These are phyloP conservation scores for Penicillium digitatum DNA, from an alignment of 2,329 filamentous ascomycete species.

Conservation along the genomic window DNA sequence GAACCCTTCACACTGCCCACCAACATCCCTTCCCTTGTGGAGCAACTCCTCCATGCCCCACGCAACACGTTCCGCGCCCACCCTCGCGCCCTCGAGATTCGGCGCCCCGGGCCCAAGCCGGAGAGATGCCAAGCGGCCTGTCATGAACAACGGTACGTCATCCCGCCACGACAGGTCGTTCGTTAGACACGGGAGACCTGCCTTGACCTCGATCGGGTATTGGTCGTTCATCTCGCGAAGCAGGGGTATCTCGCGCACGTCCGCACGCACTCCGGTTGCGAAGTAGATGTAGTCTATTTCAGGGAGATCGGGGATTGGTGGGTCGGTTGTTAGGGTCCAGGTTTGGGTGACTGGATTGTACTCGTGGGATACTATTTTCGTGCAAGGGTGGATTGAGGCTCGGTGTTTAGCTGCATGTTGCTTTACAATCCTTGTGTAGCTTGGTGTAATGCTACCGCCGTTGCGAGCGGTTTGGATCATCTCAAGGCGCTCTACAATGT, in stretches of 20 bases:
- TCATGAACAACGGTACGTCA: slow-evolving; percentile 69
- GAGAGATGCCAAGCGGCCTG: slow-evolving; percentile 63
- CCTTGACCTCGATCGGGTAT: slow-evolving; percentile 59
- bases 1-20: slow-evolving; percentile 34
- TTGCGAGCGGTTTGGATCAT: slow-evolving; percentile 64
- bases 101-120: slow-evolving; percentile 67
- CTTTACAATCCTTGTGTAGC: slow-evolving; percentile 64
- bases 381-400: slow-evolving; percentile 57
- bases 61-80: slow-evolving; percentile 68
- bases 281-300: slow-evolving; percentile 67
- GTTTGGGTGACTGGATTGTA: slow-evolving; percentile 50
- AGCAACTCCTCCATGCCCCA: slow-evolving; percentile 65
- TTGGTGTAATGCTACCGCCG: slow-evolving; percentile 71
- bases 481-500: slow-evolving; percentile 54
- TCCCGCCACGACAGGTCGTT: slow-evolving; percentile 73
- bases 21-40: slow-evolving; percentile 27
- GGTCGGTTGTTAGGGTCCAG: slow-evolving; percentile 54
- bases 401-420: slow-evolving; percentile 52
- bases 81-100: slow-evolving; percentile 69
- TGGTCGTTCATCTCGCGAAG: slow-evolving; percentile 57
- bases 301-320: slow-evolving; percentile 49
- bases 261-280: slow-evolving; percentile 66
- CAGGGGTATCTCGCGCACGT: slow-evolving; percentile 59
- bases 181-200: slow-evolving; percentile 68
- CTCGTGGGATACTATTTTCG: slow-evolving; percentile 50